These are phyloP conservation scores for Isochrysis galbana DNA, from an alignment of 78 protist genomes.

Conservation along the genomic window DNA sequence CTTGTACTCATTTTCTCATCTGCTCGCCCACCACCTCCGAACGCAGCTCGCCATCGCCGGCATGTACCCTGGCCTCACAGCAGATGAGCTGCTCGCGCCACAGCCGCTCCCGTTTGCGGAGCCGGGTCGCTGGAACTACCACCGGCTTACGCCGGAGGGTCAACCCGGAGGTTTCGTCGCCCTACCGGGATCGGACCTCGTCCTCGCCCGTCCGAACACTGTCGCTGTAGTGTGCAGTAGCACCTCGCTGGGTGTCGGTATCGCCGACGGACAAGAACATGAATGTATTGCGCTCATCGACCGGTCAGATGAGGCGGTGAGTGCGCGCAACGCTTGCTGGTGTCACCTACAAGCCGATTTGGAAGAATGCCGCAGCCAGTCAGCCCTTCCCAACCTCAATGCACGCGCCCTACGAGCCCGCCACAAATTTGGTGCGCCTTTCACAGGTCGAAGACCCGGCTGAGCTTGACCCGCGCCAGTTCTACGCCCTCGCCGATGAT, in stretches of 20 bases:
- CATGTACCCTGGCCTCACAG: neutral
- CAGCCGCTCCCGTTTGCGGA: conserved; percentile 4
- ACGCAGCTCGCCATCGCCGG: neutral
- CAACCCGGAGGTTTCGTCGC: neutral
- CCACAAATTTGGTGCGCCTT: too few species aligned
- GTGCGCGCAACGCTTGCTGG: too few species aligned
- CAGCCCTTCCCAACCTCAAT: too few species aligned
- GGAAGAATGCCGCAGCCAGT: too few species aligned
- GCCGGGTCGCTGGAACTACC: neutral
- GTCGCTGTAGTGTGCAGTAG: neutral
- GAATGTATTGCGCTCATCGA: neutral
- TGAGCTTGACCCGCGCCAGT: neutral
- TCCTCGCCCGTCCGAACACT: neutral
- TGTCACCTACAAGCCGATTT: too few species aligned
- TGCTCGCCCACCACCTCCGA: too few species aligned
- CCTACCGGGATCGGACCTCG: neutral
- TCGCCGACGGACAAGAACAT: neutral
- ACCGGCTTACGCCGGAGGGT: neutral
- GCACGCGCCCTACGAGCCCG: too few species aligned
- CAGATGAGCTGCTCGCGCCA: neutral
- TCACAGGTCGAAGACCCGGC: too few species aligned
- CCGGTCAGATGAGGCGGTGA: neutral
- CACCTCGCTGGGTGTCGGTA: neutral
- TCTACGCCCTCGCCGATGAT: neutral
- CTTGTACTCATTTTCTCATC: too few species aligned